These are phyloP conservation scores for Sclerotinia subarctica DNA, from an alignment of 2,329 filamentous ascomycete species.

Conservation along the genomic window DNA sequence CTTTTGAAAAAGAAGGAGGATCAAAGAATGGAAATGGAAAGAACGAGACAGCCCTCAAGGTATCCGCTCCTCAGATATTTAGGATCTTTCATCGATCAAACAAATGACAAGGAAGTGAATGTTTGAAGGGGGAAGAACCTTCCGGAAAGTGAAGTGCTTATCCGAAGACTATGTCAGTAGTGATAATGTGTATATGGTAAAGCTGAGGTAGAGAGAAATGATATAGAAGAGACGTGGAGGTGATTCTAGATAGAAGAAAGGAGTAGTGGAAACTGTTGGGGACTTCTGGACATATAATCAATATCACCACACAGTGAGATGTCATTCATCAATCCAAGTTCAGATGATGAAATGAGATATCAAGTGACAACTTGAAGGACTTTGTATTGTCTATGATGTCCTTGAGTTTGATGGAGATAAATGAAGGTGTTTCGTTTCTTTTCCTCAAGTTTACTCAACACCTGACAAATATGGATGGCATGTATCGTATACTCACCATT, in stretches of 20 bases:
- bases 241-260: not conserved
- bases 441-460: not conserved
- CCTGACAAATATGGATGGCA: constrained; percentile 1
- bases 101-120: not conserved
- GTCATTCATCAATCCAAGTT: too few relatives aligned
- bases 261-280: not conserved
- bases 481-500: not conserved
- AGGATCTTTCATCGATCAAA: not conserved
- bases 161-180: not conserved
- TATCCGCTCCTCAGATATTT: too few relatives aligned
- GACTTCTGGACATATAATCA: too few relatives aligned
- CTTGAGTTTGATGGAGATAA: too few relatives aligned
- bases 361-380: not conserved
- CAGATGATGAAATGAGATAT: not conserved
- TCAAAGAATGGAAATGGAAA: not conserved
- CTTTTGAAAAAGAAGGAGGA: not conserved
- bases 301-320: not conserved
- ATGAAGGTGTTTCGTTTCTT: not conserved
- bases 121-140: not conserved
- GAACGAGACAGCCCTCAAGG: not conserved
- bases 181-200: not conserved
- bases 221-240: not conserved
- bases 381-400: not conserved
- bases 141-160: not conserved
- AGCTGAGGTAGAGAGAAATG: not conserved